Base-by-base conservation (phyloP, 1,284 basidiomycete species). In the Rhodotorula sp. region DNA sequence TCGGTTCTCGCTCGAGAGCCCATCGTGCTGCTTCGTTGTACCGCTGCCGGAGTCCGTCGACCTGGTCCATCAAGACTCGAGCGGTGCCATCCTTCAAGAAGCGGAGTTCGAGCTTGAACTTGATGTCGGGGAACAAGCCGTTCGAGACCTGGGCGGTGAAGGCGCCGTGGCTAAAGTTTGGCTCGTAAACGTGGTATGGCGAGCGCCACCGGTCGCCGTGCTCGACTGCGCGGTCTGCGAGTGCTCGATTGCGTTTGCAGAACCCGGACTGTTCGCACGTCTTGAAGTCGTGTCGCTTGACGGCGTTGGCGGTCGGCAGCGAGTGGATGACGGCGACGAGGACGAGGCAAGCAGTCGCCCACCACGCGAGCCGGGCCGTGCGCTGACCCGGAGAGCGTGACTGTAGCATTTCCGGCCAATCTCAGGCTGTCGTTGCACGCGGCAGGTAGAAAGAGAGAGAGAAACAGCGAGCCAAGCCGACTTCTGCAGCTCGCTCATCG, bases 21-120 rank as follows among this genome's bases (percentile, higher is more conserved):
- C 93, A 97, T 2, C 86, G 87, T 4, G 91, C 88, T 5, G 93
- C 89, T 80, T 95, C 93, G 80, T 97, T 88, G 81, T 97, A 97
- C 28, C 91, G 86, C 82, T 90, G 91, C 78, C 86, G 83, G 67
- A 92, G 81, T 0, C 90, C 90, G 63, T 84, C 85, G 1, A 92
- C 84, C 79, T 97, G 91, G 81, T 97, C 93, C 85, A 95, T 88
- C 31, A 89, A 84, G 59, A 97, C 86, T 38, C 93, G 85, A 43
- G 91, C 89, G 47, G 93, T 89, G 8, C 92, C 93, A 74, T 90
- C 87, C 34, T 62, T 5, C 16, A 74, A 70, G 54, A 76, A 70
- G 50, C 60, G 56, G 60, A 95, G 83, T 72, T 92, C 88, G 69
- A 97, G 85, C 60, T 85, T 84, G 78, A 95, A 97, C 34, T 86